Conservation (phyloP, 2,329 filamentous ascomycete species). For the Tolypocladium pustulatum region DNA sequence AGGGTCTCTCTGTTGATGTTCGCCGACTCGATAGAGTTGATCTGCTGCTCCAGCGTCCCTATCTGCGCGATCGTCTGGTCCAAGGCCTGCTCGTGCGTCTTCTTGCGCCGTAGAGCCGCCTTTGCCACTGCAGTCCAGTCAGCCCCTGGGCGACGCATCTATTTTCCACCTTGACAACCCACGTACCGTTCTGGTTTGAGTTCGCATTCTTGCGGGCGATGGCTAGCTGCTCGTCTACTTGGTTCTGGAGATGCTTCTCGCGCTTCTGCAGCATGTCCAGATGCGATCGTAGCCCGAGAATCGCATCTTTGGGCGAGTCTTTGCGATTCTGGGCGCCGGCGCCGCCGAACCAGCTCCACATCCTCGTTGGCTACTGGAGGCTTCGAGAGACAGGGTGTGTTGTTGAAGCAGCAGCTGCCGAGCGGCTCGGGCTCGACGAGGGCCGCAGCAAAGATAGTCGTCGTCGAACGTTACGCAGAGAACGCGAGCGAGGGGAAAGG, state of each 20-base stretch:
- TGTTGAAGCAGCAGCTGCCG: background rate
- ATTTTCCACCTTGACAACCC: background rate
- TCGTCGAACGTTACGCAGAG: background rate
- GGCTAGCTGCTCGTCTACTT: constrained; percentile 87
- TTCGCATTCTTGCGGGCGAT: constrained; percentile 78
- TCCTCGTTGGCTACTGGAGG: constrained; percentile 21
- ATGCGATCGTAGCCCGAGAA: constrained; percentile 76
- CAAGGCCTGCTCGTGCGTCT: constrained; percentile 81
- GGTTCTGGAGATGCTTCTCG: constrained; percentile 79
- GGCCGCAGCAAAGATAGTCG: background rate
- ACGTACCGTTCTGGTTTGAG: constrained; percentile 81
- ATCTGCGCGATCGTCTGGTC: constrained; percentile 89
- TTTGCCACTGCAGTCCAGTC: constrained; percentile 59
- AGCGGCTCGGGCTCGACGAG: background rate
- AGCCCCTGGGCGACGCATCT: constrained; percentile 10
- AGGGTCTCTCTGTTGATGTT: constrained; percentile 98
- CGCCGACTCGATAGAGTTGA: constrained; percentile 92
- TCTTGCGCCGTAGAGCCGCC: constrained; percentile 84
- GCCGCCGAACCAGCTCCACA: constrained; percentile 90
- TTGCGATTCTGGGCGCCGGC: constrained; percentile 64
- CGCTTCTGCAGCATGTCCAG: constrained; percentile 97
- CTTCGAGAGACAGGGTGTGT: background rate
- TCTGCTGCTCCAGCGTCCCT: constrained; percentile 84
- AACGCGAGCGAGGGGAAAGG: background rate
- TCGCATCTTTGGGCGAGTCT: constrained; percentile 94